Base-by-base conservation (phyloP, 208 protist genomes). In the Trichomonas gallinae region DNA sequence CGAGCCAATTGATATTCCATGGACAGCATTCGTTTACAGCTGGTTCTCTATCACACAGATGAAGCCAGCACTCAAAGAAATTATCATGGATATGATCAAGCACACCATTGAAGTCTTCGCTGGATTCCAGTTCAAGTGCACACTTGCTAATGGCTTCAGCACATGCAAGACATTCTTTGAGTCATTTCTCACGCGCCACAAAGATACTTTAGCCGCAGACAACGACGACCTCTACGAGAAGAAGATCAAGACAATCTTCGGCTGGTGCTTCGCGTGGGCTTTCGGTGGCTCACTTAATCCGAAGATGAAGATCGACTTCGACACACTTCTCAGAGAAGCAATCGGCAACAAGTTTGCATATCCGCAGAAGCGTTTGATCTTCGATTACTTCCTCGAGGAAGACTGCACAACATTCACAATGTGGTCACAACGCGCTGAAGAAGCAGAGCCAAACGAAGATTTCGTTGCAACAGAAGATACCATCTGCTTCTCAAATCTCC, bases 251-350 rank as follows among this genome's bases (percentile, higher is more conserved):
- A 46, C 63, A 45, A 34, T 81, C 8, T 96, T 96, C 48, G 97
- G 98, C 81, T 99, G 99, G 97, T 98, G 98, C 3, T 98, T 98
- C 96, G 98, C 99, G 40, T 99, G 99, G 99, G 98, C 98, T 21
- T 97, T 99, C 63, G 99, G 99, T 96, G 98, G 98, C 91, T 99
- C 99, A 97, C 97, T 99, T 21, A 40, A 48, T 44, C 97, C 98
- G 87, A 98, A 98, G 9, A 97, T 97, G 0, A 98, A 98, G 97
- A 98, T 98, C 85, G 98, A 97, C 87, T 99, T 99, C 97, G 99
- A 87, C 88, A 49, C 48, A 21, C 0, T 85, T 44, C 38, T 97
- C 21, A 42, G 88, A 38, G 48, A 97, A 63, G 44, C 44, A 42
- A 51, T 96, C 36, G 40, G 17, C 15, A 15, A 9, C 26, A 96